Base-by-base conservation (phyloP, 208 protist species). In the Trypanosoma platydactyli region DNA sequence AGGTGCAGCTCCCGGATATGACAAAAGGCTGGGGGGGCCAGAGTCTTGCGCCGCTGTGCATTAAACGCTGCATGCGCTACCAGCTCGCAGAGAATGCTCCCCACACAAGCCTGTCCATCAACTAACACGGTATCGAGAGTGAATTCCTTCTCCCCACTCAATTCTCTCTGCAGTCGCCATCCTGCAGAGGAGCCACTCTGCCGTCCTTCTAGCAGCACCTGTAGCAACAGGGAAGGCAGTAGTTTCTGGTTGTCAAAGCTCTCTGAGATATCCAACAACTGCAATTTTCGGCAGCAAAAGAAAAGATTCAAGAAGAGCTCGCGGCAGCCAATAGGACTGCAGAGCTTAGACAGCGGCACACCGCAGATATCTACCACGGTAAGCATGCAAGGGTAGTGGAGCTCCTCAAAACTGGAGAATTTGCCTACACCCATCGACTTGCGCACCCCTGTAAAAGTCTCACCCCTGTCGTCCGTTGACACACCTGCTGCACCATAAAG, bases 221-320 rank as follows among this genome's bases (percentile, higher is more conserved):
- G 63, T 58, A 53, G 60, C 40, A 66, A 44, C 29, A 71, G 63
- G 38, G 54, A 62, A 13, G 50, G 24, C 6, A 81, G 64, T 40
- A 94, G 70, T 22, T 84, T 52, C 1, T 57, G 29, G 54, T 12
- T 30, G 59, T 88, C 75, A 56, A 94, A 86, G 42, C 65, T 88
- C 45, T 79, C 65, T 16, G 79, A 84, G 13, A 94, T 20, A 66
- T 92, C 79, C 13, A 92, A 30, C 20, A 76, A 30, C 2, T 68
- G 64, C 11, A 94, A 71, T 15, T 52, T 59, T 22, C 66, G 78
- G 58, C 88, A 91, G 66, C 77, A 80, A 64, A 89, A 89, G 58
- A 94, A 86, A 30, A 90, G 46, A 63, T 88, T 90, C 16, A 88
- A 71, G 57, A 94, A 78, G 64, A 94, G 63, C 53, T 89, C 82